phyloP scores from a whole-genome alignment of 192 early-diverging fungal species.

The Podila epigama region DNA sequence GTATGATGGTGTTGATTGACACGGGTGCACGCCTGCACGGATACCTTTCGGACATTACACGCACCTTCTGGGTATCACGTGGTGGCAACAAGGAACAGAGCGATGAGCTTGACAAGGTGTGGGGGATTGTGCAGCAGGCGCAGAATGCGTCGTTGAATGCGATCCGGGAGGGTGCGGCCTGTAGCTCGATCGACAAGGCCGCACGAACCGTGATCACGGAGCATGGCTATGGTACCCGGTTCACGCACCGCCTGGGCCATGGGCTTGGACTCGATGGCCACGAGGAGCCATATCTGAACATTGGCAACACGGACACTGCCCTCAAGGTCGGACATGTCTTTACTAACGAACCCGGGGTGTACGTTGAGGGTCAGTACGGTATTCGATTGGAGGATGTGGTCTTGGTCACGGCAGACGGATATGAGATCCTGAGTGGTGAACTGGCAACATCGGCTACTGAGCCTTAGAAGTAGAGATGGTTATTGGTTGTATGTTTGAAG shows the following conservation, averaged over 20 bases:
- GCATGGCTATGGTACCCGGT: slow-evolving; percentile 50
- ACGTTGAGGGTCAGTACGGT: slow-evolving; percentile 49
- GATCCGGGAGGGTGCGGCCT: slow-evolving; percentile 27
- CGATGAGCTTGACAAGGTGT: slow-evolving; percentile 52
- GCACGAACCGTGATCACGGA: slow-evolving; percentile 48
- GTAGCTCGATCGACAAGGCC: slow-evolving; percentile 56
- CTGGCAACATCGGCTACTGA: slow-evolving; percentile 21
- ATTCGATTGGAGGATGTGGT: slow-evolving; percentile 50
- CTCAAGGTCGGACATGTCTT: slow-evolving; percentile 58
- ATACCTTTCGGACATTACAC: slow-evolving; percentile 58
- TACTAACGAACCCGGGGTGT: slow-evolving; percentile 62
- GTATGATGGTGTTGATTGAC: slow-evolving; percentile 57
- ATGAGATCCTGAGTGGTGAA: slow-evolving; percentile 43
- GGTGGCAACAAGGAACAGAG: slow-evolving; percentile 32
- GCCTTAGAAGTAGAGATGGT: not conserved
- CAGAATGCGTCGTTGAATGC: slow-evolving; percentile 49
- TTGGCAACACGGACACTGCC: slow-evolving; percentile 48
- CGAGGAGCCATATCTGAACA: slow-evolving; percentile 62
- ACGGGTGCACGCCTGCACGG: slow-evolving; percentile 54
- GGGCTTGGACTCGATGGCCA: slow-evolving; percentile 61
- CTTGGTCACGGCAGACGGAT: slow-evolving; percentile 42
- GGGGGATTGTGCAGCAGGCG: slow-evolving; percentile 55
- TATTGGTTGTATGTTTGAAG: not conserved
- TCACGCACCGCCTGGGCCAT: slow-evolving; percentile 62
- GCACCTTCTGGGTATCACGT: slow-evolving; percentile 55